Conservation (phyloP, 2,329 filamentous ascomycete genomes). For the Epichloe aotearoae region DNA sequence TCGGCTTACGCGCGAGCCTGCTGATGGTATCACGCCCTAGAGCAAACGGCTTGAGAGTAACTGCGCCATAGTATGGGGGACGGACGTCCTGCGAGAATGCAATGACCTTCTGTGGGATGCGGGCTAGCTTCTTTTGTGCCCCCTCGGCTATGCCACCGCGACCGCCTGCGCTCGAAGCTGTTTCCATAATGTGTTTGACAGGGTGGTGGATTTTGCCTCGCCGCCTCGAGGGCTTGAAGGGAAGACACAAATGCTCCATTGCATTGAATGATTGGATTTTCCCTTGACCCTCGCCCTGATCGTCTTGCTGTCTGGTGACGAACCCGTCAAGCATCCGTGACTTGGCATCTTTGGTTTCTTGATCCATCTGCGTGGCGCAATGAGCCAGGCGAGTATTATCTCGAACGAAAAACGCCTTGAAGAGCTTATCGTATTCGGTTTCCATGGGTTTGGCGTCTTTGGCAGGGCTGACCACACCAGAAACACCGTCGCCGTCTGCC, state of each 20-base stretch:
- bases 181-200: slow-evolving; percentile 49
- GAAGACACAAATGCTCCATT: slow-evolving; percentile 32
- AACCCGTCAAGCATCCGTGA: slow-evolving; percentile 39
- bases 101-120: slow-evolving; percentile 50
- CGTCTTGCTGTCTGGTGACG: slow-evolving; percentile 32
- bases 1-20: slow-evolving; percentile 40
- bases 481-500: slow-evolving; percentile 17
- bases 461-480: slow-evolving; percentile 16
- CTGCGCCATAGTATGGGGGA: slow-evolving; percentile 60
- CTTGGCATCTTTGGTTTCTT: slow-evolving; percentile 39
- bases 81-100: slow-evolving; percentile 52
- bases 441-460: slow-evolving; percentile 14
- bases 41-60: slow-evolving; percentile 44
- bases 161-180: slow-evolving; percentile 30
- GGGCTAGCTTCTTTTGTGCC: slow-evolving; percentile 29
- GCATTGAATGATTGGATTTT: slow-evolving; percentile 29
- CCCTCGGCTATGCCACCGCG: slow-evolving; percentile 20
- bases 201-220: slow-evolving; percentile 36
- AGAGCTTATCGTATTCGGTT: slow-evolving; percentile 54
- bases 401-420: slow-evolving; percentile 71
- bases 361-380: slow-evolving; percentile 42
- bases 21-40: slow-evolving; percentile 32
- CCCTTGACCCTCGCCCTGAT: slow-evolving; percentile 20
- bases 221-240: slow-evolving; percentile 20
- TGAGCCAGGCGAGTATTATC: slow-evolving; percentile 59